A percentile compares a stretch with the other conserved stretches of the same genome.
These are phyloP conservation scores for Kockovaella imperatae DNA, from an alignment of 768 basidiomycete genomes.

Conservation along the genomic window DNA sequence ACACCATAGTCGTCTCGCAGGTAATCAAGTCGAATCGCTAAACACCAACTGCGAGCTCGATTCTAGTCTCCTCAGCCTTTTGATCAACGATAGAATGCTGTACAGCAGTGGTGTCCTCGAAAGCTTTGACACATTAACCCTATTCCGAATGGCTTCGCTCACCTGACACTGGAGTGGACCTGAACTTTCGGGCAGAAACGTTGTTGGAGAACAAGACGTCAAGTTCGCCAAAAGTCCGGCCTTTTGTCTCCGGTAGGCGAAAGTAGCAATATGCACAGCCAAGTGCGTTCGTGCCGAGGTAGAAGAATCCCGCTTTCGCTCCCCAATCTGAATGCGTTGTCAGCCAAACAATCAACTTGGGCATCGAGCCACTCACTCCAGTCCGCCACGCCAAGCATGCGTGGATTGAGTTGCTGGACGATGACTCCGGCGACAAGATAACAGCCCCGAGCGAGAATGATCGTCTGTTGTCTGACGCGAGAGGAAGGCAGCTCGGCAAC, in stretches of 20 bases:
- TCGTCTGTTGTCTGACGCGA: neutral
- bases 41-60: too few relatives aligned
- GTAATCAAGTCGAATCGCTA: too few relatives aligned
- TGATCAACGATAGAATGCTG: too few relatives aligned
- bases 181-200: conserved; percentile 43
- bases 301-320: conserved; percentile 12
- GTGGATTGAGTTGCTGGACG: conserved; percentile 5
- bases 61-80: too few relatives aligned
- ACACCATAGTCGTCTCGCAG: too few relatives aligned
- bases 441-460: neutral
- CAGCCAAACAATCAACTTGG: too few relatives aligned
- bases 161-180: too few relatives aligned
- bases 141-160: too few relatives aligned
- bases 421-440: conserved; percentile 7
- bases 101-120: too few relatives aligned
- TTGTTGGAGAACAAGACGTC: conserved; percentile 46
- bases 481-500: neutral
- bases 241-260: conserved; percentile 32
- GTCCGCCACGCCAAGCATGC: conserved; percentile 12
- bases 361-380: too few relatives aligned
- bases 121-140: too few relatives aligned
- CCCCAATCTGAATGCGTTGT: too few relatives aligned
- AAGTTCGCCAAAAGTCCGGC: conserved; percentile 43
- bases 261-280: conserved; percentile 22
- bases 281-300: neutral